These are phyloP conservation scores for Calonectria pseudoturangicola DNA, from an alignment of 2,329 filamentous ascomycete species.

Conservation along the genomic window DNA sequence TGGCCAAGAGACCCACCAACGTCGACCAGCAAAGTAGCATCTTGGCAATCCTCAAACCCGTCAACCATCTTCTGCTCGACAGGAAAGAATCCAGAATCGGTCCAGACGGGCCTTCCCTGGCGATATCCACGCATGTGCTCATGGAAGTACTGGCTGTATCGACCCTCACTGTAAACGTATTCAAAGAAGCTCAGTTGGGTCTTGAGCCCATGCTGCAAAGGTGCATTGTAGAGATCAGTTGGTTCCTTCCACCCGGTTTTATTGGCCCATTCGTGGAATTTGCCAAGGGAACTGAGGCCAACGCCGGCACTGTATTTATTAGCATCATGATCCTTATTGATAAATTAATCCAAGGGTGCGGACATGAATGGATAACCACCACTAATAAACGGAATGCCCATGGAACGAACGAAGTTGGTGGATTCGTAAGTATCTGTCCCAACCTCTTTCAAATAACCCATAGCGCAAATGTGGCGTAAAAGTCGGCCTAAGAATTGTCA, in stretches of 20 bases:
- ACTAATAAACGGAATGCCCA: constrained; percentile 59
- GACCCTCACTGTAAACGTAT: constrained; percentile 54
- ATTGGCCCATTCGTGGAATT: constrained; percentile 58
- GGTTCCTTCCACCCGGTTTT: constrained; percentile 56
- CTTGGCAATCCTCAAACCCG: constrained; percentile 53
- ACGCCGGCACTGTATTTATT: constrained; percentile 36
- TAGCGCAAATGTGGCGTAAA: constrained; percentile 61
- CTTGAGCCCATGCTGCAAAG: constrained; percentile 58
- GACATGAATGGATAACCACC: constrained; percentile 59
- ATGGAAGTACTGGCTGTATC: constrained; percentile 60
- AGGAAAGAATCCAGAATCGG: constrained; percentile 60
- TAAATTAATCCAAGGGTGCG: neutral
- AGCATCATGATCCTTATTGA: neutral
- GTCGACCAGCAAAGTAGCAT: constrained; percentile 58
- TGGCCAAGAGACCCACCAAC: constrained; percentile 61
- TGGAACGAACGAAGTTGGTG: constrained; percentile 61
- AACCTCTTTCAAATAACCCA: constrained; percentile 63
- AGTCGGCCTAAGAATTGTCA: constrained; percentile 53
- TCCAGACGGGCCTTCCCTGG: constrained; percentile 59
- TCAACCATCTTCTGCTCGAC: constrained; percentile 57
- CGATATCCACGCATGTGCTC: constrained; percentile 61
- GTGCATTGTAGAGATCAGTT: constrained; percentile 54
- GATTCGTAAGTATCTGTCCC: constrained; percentile 60
- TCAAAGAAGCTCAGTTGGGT: constrained; percentile 61
- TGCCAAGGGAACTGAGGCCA: constrained; percentile 47